Conservation (phyloP, 1,139 yeast genomes). For the Blastobotrys capitulatus region DNA sequence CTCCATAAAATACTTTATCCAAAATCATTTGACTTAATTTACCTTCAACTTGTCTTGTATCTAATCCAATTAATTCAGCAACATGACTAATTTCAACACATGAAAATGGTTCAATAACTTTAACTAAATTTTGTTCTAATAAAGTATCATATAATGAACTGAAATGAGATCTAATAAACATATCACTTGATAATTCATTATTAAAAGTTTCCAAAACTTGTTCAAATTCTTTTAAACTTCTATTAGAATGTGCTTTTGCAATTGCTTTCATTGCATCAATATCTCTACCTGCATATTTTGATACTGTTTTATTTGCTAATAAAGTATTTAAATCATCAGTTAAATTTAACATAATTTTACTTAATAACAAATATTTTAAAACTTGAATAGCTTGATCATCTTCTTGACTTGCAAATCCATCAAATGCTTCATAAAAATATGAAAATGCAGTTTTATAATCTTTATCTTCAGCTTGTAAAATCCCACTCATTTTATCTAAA, state of each 20-base stretch:
- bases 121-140: constrained; percentile 86
- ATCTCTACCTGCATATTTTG: constrained; percentile 68
- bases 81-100: constrained; percentile 89
- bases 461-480: constrained; percentile 92
- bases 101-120: constrained; percentile 93
- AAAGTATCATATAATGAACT: constrained; percentile 88
- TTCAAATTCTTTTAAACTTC: constrained; percentile 90
- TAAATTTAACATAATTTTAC: constrained; percentile 87
- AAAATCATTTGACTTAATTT: constrained; percentile 94
- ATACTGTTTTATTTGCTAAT: constrained; percentile 71
- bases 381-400: constrained; percentile 64
- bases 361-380: constrained; percentile 84
- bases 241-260: constrained; percentile 81
- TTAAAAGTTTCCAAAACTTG: constrained; percentile 66
- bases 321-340: constrained; percentile 81
- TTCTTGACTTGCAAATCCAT: constrained; percentile 59
- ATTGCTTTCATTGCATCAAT: constrained; percentile 93
- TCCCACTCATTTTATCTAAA: constrained; percentile 91
- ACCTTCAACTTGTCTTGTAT: constrained; percentile 85
- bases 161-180: constrained; percentile 86
- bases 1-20: constrained; percentile 91
- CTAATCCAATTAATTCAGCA: constrained; percentile 82
- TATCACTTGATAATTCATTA: constrained; percentile 75
- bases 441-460: constrained; percentile 96
- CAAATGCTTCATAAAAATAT: constrained; percentile 91